These are phyloP conservation scores for Metschnikowia vanudenii DNA, from an alignment of 805 yeast species.

Conservation along the genomic window DNA sequence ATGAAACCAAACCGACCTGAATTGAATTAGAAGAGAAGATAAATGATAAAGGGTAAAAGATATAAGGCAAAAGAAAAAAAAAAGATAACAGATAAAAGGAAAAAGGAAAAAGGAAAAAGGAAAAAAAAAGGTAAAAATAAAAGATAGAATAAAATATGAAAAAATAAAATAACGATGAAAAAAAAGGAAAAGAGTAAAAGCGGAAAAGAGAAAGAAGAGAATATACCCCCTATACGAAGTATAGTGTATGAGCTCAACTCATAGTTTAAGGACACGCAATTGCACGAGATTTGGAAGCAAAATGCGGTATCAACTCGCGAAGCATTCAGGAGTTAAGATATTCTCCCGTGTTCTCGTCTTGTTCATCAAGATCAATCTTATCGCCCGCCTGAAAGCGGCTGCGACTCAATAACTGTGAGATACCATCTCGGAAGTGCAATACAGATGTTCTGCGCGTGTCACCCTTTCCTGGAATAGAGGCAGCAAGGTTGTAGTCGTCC, in stretches of 20 bases:
- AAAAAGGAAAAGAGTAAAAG: no score
- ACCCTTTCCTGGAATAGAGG: not conserved
- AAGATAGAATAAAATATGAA: no score
- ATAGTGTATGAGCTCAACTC: not conserved
- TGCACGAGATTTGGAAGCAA: not conserved
- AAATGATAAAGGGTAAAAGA: no score
- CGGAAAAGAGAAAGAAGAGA: no score
- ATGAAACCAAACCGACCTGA: conserved; percentile 1
- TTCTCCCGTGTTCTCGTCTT: conserved; percentile 17
- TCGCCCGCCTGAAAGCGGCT: conserved; percentile 6
- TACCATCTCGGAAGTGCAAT: conserved; percentile 11
- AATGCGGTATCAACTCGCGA: no score
- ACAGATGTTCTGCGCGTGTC: conserved; percentile 3
- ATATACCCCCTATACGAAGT: no score
- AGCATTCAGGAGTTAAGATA: conserved; percentile 15
- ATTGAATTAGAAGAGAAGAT: not conserved
- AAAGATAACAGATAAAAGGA: no score
- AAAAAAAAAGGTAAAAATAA: no score
- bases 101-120: no score
- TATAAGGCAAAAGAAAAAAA: no score
- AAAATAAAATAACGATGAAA: no score
- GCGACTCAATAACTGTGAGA: conserved; percentile 6
- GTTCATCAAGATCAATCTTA: conserved; percentile 18
- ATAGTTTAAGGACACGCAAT: not conserved
- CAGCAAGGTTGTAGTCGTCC: conserved; percentile 4